Base-by-base conservation (phyloP, 306 rosid species). In the Pyrus betulifolia region DNA sequence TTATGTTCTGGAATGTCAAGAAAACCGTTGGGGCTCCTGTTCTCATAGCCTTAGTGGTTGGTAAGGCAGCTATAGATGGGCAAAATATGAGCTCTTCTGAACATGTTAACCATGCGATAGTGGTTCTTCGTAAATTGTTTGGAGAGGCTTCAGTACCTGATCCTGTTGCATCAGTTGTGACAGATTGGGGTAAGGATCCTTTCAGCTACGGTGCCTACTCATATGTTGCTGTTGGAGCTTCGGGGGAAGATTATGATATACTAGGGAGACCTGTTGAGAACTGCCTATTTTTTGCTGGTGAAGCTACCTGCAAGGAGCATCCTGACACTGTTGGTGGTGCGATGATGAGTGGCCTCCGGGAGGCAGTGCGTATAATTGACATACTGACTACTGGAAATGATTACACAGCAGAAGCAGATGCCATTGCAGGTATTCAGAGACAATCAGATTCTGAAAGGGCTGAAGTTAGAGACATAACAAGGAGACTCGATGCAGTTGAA, bases 241-340 rank as follows among this genome's bases (percentile, higher is more conserved):
- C 99, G 30, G 99, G 99, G 79, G 96, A 93, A 88, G 99, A 96
- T 77, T 96, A 96, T 68, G 99, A 96, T 84, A 84, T 91, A 75
- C 65, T 96, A 81, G 98, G 96, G 68, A 88, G 89, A 79, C 98
- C 98, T 85, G 91, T 96, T 70, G 96, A 90, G 76, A 89, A 87
- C 82, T 87, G 97, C 88, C 88, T 96, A 86, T 96, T 96, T 87
- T 96, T 96, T 82, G 97, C 99, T 77, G 99, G 99, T 69, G 99
- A 96, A 87, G 99, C 99, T 83, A 96, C 99, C 67, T 96, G 99
- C 87, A 96, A 96, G 90, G 99, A 96, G 92, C 99, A 96, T 82
- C 99, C 99, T 64, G 99, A 96, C 87, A 96, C 99, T 8, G 99
- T 96, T 74, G 99, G 99, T 82, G 99, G 99, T 86, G 99, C 99